Percentiles rank a stretch among this genome's conserved stretches.
These are phyloP conservation scores for Gautieria morchelliformis DNA, from an alignment of 768 basidiomycete species.

Conservation along the genomic window DNA sequence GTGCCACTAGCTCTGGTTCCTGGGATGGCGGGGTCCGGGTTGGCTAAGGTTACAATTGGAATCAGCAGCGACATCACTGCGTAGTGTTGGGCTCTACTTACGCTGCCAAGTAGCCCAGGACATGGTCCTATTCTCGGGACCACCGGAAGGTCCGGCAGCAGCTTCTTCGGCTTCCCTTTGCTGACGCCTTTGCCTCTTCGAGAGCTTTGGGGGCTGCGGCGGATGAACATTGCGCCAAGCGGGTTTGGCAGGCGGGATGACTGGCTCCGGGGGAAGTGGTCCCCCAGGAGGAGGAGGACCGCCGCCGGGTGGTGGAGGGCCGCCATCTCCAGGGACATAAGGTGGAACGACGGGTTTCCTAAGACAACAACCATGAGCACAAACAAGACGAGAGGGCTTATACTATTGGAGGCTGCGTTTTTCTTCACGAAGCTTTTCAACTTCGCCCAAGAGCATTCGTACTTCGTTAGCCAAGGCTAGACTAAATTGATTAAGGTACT, in stretches of 20 bases:
- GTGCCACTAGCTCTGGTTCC: conserved; percentile 52
- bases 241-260: conserved; percentile 40
- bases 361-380: too few species aligned
- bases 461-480: conserved; percentile 77
- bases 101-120: too few species aligned
- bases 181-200: conserved; percentile 4
- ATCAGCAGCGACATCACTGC: too few species aligned
- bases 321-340: conserved; percentile 13
- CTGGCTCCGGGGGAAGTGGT: conserved; percentile 32
- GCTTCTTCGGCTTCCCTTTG: conserved; percentile 1
- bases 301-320: neutral
- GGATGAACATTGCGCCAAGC: too few species aligned
- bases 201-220: conserved; percentile 34
- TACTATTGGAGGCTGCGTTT: conserved; percentile 71
- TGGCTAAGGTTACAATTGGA: conserved; percentile 45
- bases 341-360: conserved; percentile 28
- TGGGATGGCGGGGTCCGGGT: conserved; percentile 56
- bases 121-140: too few species aligned
- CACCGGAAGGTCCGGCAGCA: neutral
- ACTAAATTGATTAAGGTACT: too few species aligned
- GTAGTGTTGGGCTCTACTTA: too few species aligned
- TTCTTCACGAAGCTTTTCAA: too few species aligned
- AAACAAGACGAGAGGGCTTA: conserved; percentile 22
- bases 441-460: too few species aligned
- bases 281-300: too few species aligned